Percentiles rank a stretch among this genome's conserved stretches.
These are phyloP conservation scores for Favolaschia claudopus DNA, from an alignment of 768 basidiomycete species.

Conservation along the genomic window DNA sequence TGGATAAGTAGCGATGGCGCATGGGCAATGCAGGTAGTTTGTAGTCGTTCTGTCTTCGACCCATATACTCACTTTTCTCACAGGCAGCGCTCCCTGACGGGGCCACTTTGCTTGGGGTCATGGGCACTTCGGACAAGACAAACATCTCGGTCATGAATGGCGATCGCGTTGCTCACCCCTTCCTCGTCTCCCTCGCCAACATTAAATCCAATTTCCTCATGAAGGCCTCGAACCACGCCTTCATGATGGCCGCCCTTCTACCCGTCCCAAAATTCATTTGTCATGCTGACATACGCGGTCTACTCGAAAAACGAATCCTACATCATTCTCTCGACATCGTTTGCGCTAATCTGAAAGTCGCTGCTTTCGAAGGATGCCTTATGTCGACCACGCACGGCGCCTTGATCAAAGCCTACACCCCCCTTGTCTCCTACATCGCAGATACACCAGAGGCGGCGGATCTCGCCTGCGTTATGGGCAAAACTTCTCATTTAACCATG, in stretches of 20 bases:
- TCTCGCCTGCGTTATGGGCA: conserved; percentile 21
- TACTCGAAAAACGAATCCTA: conserved; percentile 29
- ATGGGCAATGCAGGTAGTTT: conserved; percentile 36
- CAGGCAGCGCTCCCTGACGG: neutral
- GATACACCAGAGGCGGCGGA: conserved; percentile 23
- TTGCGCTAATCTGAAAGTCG: conserved; percentile 22
- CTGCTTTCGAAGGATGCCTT: conserved; percentile 4
- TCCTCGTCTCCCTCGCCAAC: conserved; percentile 24
- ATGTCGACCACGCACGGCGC: conserved; percentile 13
- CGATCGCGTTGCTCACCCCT: conserved; percentile 23
- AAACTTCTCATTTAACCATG: conserved; percentile 17
- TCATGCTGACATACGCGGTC: conserved; percentile 16
- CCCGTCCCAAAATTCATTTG: conserved; percentile 27
- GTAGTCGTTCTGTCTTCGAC: neutral
- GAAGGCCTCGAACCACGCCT: conserved; percentile 25
- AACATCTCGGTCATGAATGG: conserved; percentile 31
- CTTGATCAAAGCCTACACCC: conserved; percentile 14
- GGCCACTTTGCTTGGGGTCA: conserved; percentile 16
- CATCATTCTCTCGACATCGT: conserved; percentile 27
- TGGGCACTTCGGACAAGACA: conserved; percentile 31
- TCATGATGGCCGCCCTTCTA: conserved; percentile 26
- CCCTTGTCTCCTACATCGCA: conserved; percentile 22
- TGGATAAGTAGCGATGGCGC: conserved; percentile 33
- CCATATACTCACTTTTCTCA: no score
- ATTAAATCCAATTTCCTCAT: conserved; percentile 13